Percentiles rank a stretch among this genome's conserved stretches.
phyloP scores from a whole-genome alignment of 2,329 filamentous ascomycete species.

The Ophiostoma sp. region DNA sequence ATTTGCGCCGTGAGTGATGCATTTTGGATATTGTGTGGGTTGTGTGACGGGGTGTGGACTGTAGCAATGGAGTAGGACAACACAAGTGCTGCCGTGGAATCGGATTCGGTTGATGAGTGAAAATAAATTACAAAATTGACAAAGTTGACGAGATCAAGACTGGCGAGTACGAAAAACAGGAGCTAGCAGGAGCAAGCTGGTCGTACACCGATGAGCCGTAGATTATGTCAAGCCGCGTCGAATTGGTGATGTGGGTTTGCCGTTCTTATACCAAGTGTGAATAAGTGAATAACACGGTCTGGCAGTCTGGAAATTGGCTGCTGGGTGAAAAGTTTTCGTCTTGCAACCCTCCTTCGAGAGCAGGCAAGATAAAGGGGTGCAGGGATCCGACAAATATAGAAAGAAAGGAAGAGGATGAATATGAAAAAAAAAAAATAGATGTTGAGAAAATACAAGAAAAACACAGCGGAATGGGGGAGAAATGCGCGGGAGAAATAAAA shows the following conservation, averaged over 20 bases:
- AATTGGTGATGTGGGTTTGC: background rate
- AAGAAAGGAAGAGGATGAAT: constrained; percentile 10
- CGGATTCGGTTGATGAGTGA: background rate
- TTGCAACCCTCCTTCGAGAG: background rate
- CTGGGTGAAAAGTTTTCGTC: constrained; percentile 12
- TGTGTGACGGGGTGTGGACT: background rate
- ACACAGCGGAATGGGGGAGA: background rate
- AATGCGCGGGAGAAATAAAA: constrained; percentile 10
- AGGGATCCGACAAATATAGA: constrained; percentile 1
- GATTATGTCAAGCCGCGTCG: background rate
- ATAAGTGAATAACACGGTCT: background rate
- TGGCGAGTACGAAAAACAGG: background rate
- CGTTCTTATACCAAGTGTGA: background rate
- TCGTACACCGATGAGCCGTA: background rate
- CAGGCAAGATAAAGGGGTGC: background rate
- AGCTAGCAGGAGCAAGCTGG: background rate
- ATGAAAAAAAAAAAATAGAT: constrained; percentile 8
- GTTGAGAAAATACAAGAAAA: constrained; percentile 15
- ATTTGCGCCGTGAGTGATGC: constrained; percentile 55
- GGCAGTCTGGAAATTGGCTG: background rate
- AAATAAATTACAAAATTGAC: background rate
- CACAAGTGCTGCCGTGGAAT: background rate
- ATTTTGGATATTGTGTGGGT: constrained; percentile 35
- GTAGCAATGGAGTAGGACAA: background rate
- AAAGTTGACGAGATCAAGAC: background rate